phyloP scores from a whole-genome alignment of 140 eudicot genomes.

The Flaveria floridana region DNA sequence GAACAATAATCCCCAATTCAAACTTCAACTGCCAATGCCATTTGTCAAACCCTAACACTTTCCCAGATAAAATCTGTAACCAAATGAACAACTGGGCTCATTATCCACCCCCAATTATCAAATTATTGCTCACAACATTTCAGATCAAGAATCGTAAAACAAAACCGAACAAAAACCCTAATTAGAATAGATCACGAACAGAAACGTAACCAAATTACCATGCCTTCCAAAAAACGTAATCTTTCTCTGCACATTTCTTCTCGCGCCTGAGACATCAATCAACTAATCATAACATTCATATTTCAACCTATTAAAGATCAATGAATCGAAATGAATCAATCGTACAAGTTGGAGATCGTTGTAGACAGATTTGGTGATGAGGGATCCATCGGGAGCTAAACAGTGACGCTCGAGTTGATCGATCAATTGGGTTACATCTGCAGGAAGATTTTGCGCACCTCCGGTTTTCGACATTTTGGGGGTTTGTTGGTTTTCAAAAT shows the following conservation, averaged over 20 bases:
- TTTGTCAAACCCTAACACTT: slow-evolving; percentile 13
- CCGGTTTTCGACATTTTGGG: slow-evolving; percentile 54
- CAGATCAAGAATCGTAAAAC: slow-evolving; percentile 7
- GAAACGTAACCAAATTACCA: slow-evolving; percentile 44
- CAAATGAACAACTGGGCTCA: neutral
- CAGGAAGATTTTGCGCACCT: slow-evolving; percentile 54
- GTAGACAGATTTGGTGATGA: slow-evolving; percentile 75
- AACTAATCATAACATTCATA: neutral
- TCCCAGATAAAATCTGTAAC: neutral
- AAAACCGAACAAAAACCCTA: slow-evolving; percentile 20
- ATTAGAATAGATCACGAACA: neutral
- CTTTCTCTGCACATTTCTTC: slow-evolving; percentile 95
- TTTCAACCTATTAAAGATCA: neutral
- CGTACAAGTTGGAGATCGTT: slow-evolving; percentile 88
- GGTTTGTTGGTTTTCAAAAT: neutral
- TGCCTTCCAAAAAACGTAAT: slow-evolving; percentile 86
- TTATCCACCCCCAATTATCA: neutral
- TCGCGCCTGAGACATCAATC: slow-evolving; percentile 66
- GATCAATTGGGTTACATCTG: slow-evolving; percentile 74
- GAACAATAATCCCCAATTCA: neutral
- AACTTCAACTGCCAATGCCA: neutral
- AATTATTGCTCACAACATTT: neutral
- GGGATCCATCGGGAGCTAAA: slow-evolving; percentile 95
- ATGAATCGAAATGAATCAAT: slow-evolving; percentile 1
- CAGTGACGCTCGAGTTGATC: slow-evolving; percentile 96